These are phyloP conservation scores for Kodamaea plutei DNA, from an alignment of 1,139 yeast genomes.

Conservation along the genomic window DNA sequence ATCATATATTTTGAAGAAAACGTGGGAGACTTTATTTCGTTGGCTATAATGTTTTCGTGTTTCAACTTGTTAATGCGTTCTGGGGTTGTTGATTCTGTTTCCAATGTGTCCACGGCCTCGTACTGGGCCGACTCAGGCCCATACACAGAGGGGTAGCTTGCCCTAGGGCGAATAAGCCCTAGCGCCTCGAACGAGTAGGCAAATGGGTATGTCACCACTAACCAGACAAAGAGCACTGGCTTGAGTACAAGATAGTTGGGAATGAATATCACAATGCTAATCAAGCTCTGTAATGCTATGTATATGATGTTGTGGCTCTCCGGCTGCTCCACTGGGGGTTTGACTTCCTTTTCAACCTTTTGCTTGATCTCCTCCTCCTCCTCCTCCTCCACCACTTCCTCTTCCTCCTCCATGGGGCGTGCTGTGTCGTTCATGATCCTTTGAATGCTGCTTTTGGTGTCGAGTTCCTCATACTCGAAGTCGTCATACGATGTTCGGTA, in stretches of 20 bases:
- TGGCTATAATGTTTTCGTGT: slow-evolving; percentile 38
- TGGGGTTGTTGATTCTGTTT: slow-evolving; percentile 3
- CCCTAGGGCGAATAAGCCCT: slow-evolving; percentile 10
- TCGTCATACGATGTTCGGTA: slow-evolving; percentile 17
- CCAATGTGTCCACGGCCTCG: slow-evolving; percentile 5
- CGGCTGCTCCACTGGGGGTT: too few species aligned
- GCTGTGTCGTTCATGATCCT: not conserved
- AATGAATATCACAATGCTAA: slow-evolving; percentile 25
- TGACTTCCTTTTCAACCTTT: too few species aligned
- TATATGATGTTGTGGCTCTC: not conserved
- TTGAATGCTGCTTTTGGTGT: too few species aligned
- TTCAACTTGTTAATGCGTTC: slow-evolving; percentile 22
- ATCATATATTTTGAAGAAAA: slow-evolving; percentile 45
- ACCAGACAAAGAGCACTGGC: slow-evolving; percentile 44
- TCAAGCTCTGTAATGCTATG: not conserved
- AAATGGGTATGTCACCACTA: slow-evolving; percentile 47
- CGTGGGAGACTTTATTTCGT: slow-evolving; percentile 56
- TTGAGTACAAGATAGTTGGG: slow-evolving; percentile 41
- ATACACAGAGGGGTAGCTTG: slow-evolving; percentile 4
- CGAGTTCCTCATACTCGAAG: not conserved
- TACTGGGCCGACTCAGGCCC: slow-evolving; percentile 7
- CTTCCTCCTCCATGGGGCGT: too few species aligned
- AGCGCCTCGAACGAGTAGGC: slow-evolving; percentile 28
- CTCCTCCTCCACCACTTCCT: slow-evolving; percentile 1
- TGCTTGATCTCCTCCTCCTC: slow-evolving; percentile 1